These are phyloP conservation scores for Trichosphaerium sp. DNA, from an alignment of 78 protist species.

Conservation along the genomic window DNA sequence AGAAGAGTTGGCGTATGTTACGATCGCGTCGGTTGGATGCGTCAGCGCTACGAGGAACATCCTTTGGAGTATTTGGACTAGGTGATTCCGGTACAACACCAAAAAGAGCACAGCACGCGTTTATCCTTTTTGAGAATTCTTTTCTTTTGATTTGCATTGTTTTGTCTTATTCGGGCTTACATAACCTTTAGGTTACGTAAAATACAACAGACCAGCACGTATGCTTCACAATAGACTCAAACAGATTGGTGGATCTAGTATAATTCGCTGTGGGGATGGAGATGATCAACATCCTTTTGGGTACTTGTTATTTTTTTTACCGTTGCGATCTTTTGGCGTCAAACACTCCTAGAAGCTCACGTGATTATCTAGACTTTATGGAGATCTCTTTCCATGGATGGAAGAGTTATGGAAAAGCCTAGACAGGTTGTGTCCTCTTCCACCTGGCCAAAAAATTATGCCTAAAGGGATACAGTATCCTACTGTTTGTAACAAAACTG, in stretches of 20 bases:
- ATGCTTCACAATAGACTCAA: conserved; percentile 12
- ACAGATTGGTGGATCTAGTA: conserved; percentile 25
- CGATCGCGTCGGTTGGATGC: too few species aligned
- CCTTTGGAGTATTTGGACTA: conserved; percentile 38
- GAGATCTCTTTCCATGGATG: conserved; percentile 51
- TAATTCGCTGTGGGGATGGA: conserved; percentile 38
- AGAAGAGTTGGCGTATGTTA: too few species aligned
- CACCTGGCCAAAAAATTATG: neutral
- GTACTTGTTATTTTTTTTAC: neutral
- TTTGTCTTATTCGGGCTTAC: conserved; percentile 11
- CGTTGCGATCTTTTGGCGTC: neutral
- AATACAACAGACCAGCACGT: conserved; percentile 38
- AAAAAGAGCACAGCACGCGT: too few species aligned
- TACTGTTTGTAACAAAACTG: neutral
- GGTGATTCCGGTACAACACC: too few species aligned
- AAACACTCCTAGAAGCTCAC: too few species aligned
- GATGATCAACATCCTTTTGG: conserved; percentile 56
- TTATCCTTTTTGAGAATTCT: too few species aligned
- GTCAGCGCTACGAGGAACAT: too few species aligned
- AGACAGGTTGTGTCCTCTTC: conserved; percentile 9
- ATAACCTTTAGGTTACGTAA: neutral
- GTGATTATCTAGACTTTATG: conserved; percentile 13
- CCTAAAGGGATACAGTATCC: neutral
- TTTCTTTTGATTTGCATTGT: too few species aligned
- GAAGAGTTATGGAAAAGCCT: conserved; percentile 7